Evolutionary conservation across 257 asterid genomes (phyloP), one percentile per base, ranked within the genome.

Genomic region (Forsythia viridissima): DNA sequence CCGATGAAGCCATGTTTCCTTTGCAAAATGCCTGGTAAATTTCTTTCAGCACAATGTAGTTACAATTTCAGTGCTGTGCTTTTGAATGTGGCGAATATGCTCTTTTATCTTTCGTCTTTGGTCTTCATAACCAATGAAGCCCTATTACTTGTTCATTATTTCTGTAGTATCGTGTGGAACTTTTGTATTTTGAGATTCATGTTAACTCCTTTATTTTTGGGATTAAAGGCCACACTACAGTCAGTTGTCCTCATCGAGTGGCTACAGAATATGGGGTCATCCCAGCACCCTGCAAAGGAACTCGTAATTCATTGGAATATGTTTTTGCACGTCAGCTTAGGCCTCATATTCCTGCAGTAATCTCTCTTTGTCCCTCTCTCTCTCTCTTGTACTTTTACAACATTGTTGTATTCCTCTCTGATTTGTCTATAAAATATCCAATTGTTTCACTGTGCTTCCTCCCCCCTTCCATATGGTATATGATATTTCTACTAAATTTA

Each of bases 1-100:
- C 99, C 99, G 0, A 95, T 95, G 99, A 95, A 95, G 83, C 99
- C 99, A 5, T 95, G 99, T 85, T 95, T 93, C 79, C 97, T 95
- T 68, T 95, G 99, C 90, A 95, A 95, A 88, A 80, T 85, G 97
- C 97, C 97, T 84, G 99, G 99, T 94, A 85, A 63, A 41, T 74
- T n/a, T 59, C 4, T 59, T 57, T 59, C 8, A 59, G 37, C 67
- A 59, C 67, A 59, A 59, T 20, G 15, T 59, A 21, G 37, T 21
- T 20, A 59, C 67, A 59, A 8, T n/a, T 12, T 59, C 67, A 57
- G 67, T 57, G 15, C 39, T 40, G 43, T 42, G 76, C 57, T 40
- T 61, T 43, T 68, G 72, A 34, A 68, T 37, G 3, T 24, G 65
- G 65, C 65, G 18, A 55, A 5, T 55, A 55, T 18, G 30, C 30